Conservation (phyloP, 306 rosid species). For the cucumber (Cucumis sativus) region Cucumber_9930_V3 NC_026655.2:528501-529000, state of each 20-base stretch:
- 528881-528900: conserved; percentile 85
- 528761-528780: conserved; percentile 79
- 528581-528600: conserved; percentile 82
- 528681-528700: conserved; percentile 92
- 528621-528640: conserved; percentile 90
- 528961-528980: conserved; percentile 78
- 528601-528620: conserved; percentile 74
- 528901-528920: conserved; percentile 81
- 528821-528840: conserved; percentile 96
- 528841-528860: conserved; percentile 86
- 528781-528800: conserved; percentile 83
- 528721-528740: conserved; percentile 86
- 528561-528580: conserved; percentile 65
- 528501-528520: conserved; percentile 85
- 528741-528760: conserved; percentile 93
- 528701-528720: conserved; percentile 67
- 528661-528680: conserved; percentile 70
- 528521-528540: conserved; percentile 97
- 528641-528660: conserved; percentile 67
- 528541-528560: conserved; percentile 71
- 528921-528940: conserved; percentile 89
- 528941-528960: conserved; percentile 87
- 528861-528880: conserved; percentile 92
- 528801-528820: conserved; percentile 63
- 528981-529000: conserved; percentile 77